Evolutionary conservation across 2,329 filamentous ascomycete genomes (phyloP), one percentile per base, ranked within the genome.

Genomic region (Leptodontidium sp.): DNA sequence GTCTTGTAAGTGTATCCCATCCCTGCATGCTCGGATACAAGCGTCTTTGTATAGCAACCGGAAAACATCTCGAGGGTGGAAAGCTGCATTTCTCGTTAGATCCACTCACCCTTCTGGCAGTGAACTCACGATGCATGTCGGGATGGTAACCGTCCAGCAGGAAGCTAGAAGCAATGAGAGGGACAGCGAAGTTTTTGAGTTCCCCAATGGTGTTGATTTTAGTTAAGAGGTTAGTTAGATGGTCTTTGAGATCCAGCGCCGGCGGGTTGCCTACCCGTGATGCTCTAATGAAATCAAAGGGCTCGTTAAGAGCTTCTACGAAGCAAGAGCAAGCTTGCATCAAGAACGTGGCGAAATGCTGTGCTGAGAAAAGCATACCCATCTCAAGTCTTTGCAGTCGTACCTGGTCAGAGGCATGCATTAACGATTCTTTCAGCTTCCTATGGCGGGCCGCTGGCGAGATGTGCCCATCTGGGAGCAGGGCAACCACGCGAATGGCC

Each of bases 371-470:
- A 55, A 55, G 47, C 52, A 55, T 55, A 35, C 52, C 17, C 12
- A 26, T 29, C 26, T 55, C 8, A 55, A 55, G 52, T 55, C 26
- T 55, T 55, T 55, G 8, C 17, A 55, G 26, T 55, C 12, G 12
- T 55, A 55, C 26, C 8, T 55, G 14, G 15, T 55, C 12, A 55
- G 12, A 55, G 26, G 52, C 14, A 55, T 29, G 4, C 8, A 55
- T 55, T 17, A 55, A 55, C 14, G 26, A 55, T 55, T 55, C 12
- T 55, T 55, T 55, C 12, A 55, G 52, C 26, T 55, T 55, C 35
- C 12, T 55, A 55, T 55, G 26, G 35, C n/a, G n/a, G n/a, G n/a
- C n/a, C n/a, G n/a, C n/a, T n/a, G n/a, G n/a, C n/a, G n/a, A n/a
- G n/a, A n/a, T 35, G 14, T 35, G 26, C 52, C 26, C 14, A 55